Base-by-base conservation (phyloP, 1,284 basidiomycete species). In the Clitocybe nebularis region DNA sequence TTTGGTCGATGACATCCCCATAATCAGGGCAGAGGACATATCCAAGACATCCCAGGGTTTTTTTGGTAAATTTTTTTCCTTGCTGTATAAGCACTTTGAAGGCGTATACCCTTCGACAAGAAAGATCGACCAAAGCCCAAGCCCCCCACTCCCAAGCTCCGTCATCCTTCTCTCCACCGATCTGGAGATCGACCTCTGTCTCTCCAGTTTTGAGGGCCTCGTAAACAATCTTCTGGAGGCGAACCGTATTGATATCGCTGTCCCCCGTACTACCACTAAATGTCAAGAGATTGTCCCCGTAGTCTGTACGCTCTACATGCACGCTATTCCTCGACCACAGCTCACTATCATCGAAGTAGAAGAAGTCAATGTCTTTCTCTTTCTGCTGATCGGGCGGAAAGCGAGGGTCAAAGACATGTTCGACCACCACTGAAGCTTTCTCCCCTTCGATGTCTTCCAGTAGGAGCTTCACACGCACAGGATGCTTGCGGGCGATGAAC, bases 61-160 rank as follows among this genome's bases (percentile, higher is more conserved):
- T 60, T 30, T 48, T 55, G 0, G 44, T 41, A 4, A 55, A 51
- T 14, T 35, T 44, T 8, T 50, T 46, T 5, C 60, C 56, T 46
- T 67, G 56, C 11, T 53, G 50, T 9, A 68, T 33, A 13, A 66
- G 51, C n/a, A 68, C 50, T 43, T 68, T 68, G 54, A 68, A 61
- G 2, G 62, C 66, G 33, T 68, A 68, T 3, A 68, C 61, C 2
- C 62, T 50, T 7, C 58, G 53, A 48, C 66, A 68, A 5, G 62
- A 64, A 16, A 62, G 54, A 42, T 68, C 65, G 14, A 68, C 55
- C 30, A 68, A 46, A 5, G 65, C 66, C 56, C 55, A 68, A 7
- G 60, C 59, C 5, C 53, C 53, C 66, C 66, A 67, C 36, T 62
- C 56, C 61, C 63, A 68, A 17, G 51, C 55, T 0, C 58, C 55